Evolutionary conservation across 2,329 filamentous ascomycete species (phyloP).

Genomic region (Calonectria montana): DNA sequence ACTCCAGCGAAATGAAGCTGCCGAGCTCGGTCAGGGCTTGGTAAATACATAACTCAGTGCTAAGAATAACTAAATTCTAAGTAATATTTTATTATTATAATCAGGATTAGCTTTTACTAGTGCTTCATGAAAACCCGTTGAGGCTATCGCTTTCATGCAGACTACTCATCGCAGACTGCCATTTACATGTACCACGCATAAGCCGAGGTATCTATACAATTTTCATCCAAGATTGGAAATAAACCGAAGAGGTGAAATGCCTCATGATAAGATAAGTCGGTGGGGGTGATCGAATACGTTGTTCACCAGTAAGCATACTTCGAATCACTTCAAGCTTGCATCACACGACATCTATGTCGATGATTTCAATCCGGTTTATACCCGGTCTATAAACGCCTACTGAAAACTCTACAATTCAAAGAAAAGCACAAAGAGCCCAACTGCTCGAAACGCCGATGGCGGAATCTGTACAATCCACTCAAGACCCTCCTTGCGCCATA

Average conservation of each 20-base stretch:
- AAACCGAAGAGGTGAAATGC: neutral
- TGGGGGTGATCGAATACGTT: neutral
- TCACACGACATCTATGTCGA: neutral
- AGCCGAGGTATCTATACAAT: neutral
- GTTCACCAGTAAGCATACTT: neutral
- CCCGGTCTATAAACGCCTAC: neutral
- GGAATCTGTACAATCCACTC: neutral
- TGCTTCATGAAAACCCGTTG: no score
- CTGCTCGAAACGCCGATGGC: neutral
- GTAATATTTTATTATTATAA: no score
- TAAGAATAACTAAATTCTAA: no score
- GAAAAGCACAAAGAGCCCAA: neutral
- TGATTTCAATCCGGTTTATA: neutral
- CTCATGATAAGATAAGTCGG: neutral
- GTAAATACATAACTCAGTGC: no score
- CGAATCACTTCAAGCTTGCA: neutral
- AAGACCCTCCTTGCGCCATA: slow-evolving; percentile 15
- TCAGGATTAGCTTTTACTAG: no score
- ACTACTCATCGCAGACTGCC: neutral
- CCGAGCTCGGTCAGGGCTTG: no score
- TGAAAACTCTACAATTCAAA: neutral
- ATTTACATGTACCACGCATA: neutral
- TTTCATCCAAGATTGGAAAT: neutral
- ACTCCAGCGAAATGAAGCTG: no score
- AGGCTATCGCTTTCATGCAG: no score